These are phyloP conservation scores for Debaryomyces prosopidis DNA, from an alignment of 805 yeast genomes.

Conservation along the genomic window DNA sequence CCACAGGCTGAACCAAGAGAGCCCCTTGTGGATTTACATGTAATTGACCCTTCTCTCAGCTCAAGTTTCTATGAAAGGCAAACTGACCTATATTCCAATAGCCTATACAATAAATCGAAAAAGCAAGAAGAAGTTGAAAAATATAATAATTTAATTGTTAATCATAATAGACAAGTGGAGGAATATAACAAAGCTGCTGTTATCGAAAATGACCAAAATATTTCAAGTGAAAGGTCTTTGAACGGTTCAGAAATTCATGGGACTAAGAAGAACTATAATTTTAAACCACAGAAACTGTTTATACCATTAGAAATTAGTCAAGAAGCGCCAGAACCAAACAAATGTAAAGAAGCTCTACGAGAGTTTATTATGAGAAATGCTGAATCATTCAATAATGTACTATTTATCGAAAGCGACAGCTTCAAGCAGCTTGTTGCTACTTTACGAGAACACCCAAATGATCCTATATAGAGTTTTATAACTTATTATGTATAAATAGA, in stretches of 20 bases:
- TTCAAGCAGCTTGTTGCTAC: constrained; percentile 8
- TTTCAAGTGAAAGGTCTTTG: not conserved
- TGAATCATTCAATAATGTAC: constrained; percentile 7
- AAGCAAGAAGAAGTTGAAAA: constrained; percentile 7
- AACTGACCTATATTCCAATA: not conserved
- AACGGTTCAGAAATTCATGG: not conserved
- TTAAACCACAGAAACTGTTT: not conserved
- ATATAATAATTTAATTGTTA: constrained; percentile 10
- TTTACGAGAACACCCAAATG: constrained; percentile 6
- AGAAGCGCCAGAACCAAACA: constrained; percentile 1
- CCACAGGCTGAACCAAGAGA: not conserved
- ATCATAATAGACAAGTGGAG: constrained; percentile 13
- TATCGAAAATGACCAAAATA: constrained; percentile 1
- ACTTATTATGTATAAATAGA: no score
- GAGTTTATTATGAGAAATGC: constrained; percentile 11
- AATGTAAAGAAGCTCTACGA: constrained; percentile 8
- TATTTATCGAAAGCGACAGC: constrained; percentile 9
- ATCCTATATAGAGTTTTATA: constrained; percentile 4
- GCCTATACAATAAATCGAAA: not conserved
- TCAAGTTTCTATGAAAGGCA: not conserved
- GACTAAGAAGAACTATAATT: not conserved
- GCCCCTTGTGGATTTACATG: constrained; percentile 1
- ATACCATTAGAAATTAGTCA: not conserved
- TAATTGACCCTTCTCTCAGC: constrained; percentile 8
- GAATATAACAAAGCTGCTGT: constrained; percentile 10